A percentile compares a stretch with the other conserved stretches of the same genome.
Evolutionary conservation across 2,329 filamentous ascomycete genomes (phyloP).

Genomic region (Aspergillus versicolor): DNA sequence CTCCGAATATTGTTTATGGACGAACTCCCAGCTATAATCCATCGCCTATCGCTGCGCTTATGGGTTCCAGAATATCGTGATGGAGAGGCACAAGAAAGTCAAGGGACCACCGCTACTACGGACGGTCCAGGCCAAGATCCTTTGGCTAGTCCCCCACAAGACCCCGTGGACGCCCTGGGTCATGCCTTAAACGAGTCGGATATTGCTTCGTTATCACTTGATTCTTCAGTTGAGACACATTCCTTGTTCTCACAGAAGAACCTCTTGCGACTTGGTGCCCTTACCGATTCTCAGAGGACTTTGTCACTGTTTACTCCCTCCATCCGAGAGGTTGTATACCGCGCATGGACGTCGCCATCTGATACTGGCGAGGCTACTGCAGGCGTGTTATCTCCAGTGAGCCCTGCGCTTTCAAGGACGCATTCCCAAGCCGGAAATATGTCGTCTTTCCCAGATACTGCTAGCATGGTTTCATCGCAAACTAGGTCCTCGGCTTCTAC

Average conservation of each 20-base stretch:
- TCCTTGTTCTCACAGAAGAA: slow-evolving; percentile 96
- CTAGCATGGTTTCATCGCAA: slow-evolving; percentile 65
- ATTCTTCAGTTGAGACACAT: slow-evolving; percentile 77
- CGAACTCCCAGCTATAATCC: slow-evolving; percentile 93
- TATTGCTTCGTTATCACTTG: slow-evolving; percentile 73
- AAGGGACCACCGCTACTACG: slow-evolving; percentile 51
- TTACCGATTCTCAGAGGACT: slow-evolving; percentile 86
- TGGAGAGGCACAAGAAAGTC: slow-evolving; percentile 59
- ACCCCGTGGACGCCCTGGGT: slow-evolving; percentile 77
- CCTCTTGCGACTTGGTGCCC: slow-evolving; percentile 73
- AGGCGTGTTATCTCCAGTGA: slow-evolving; percentile 41
- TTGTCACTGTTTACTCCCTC: slow-evolving; percentile 87
- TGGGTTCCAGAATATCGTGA: slow-evolving; percentile 85
- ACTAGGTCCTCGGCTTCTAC: slow-evolving; percentile 51
- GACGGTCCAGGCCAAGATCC: slow-evolving; percentile 71
- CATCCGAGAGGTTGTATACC: slow-evolving; percentile 86
- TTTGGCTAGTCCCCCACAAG: slow-evolving; percentile 75
- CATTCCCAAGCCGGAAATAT: slow-evolving; percentile 65
- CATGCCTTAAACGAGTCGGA: slow-evolving; percentile 73
- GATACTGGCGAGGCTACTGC: slow-evolving; percentile 63
- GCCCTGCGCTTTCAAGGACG: slow-evolving; percentile 58
- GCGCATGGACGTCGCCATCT: slow-evolving; percentile 81
- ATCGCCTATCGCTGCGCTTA: slow-evolving; percentile 80
- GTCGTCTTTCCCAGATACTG: slow-evolving; percentile 72
- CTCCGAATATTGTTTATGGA: slow-evolving; percentile 95